Evolutionary conservation across 2,329 filamentous ascomycete species (phyloP).

Genomic region (Capronia epimyces): DNA sequence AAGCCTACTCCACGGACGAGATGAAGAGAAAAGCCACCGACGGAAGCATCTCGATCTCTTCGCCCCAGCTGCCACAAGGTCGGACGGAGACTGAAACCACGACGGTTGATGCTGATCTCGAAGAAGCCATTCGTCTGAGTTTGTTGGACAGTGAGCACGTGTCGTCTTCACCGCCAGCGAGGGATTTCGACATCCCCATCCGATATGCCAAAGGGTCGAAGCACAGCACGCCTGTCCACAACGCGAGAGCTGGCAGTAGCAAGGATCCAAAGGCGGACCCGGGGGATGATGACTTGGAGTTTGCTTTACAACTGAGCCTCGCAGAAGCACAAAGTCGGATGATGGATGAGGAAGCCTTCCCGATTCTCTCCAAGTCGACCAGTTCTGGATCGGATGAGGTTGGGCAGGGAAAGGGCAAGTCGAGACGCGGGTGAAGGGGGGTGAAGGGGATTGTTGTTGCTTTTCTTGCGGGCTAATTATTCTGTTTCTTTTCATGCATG

Average conservation of each 20-base stretch:
- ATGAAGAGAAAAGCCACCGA: slow-evolving; percentile 42
- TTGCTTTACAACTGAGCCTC: slow-evolving; percentile 58
- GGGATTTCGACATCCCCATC: slow-evolving; percentile 33
- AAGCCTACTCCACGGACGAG: slow-evolving; percentile 49
- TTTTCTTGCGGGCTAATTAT: background rate
- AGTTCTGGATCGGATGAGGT: slow-evolving; percentile 26
- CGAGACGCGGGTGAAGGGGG: slow-evolving; percentile 12
- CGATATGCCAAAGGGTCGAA: slow-evolving; percentile 34
- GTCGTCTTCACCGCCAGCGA: slow-evolving; percentile 15
- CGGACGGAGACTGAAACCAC: slow-evolving; percentile 35
- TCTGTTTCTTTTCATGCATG: background rate
- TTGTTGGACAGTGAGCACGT: slow-evolving; percentile 35
- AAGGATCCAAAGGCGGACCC: slow-evolving; percentile 33
- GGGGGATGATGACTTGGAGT: slow-evolving; percentile 55
- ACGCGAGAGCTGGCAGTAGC: slow-evolving; percentile 34
- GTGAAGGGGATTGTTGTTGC: background rate
- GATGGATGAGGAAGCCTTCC: slow-evolving; percentile 31
- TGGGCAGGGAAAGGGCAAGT: slow-evolving; percentile 20
- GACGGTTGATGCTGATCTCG: slow-evolving; percentile 53
- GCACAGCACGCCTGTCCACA: slow-evolving; percentile 22
- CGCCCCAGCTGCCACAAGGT: slow-evolving; percentile 7
- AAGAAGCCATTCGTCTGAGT: slow-evolving; percentile 57
- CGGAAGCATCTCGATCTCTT: slow-evolving; percentile 34
- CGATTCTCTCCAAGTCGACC: slow-evolving; percentile 27
- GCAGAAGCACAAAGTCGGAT: slow-evolving; percentile 52